Evolutionary conservation across 352 stramenopile genomes (phyloP), one percentile per base, ranked within the genome.

Genomic region (Thalassiosira hispida): DNA sequence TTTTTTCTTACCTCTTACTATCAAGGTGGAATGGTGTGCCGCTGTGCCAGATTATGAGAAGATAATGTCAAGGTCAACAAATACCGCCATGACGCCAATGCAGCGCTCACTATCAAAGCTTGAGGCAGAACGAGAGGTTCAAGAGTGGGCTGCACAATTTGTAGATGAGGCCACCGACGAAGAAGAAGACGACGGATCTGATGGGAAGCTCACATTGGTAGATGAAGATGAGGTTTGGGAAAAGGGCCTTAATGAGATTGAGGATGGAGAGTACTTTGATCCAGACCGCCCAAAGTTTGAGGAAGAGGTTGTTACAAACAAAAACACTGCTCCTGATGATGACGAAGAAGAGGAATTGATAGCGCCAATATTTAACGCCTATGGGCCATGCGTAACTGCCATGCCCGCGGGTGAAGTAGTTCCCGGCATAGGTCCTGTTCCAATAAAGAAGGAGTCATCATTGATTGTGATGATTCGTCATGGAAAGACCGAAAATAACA

Each of bases 391-490:
- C 31, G 68, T 90, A 0, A 81, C 71, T 12, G 76, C 77, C 0
- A 70, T 89, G 51, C 83, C 84, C 18, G 73, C 62, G 33, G 51
- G 63, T 18, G 23, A 38, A 42, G 20, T 73, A 22, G 61, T 89
- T 38, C 63, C 79, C 5, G 67, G 77, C 0, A 65, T 81, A 23
- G 73, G 79, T 2, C 49, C 56, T 0, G 57, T 73, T 14, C 78
- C 74, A 11, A 71, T 84, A 27, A 70, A 77, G n/a, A 70, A 79
- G 42, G 60, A 76, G 33, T 84, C 90, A 46, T 68, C 69, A 23
- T 78, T 93, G 0, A 88, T 95, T 60, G 90, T 95, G 0, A 93
- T 95, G 38, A 93, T 95, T 51, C 57, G 91, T n/a, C 91, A 95
- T 59, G 91, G 91, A 8, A 94, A 94, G 62, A 95, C 91, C 29